A percentile compares a stretch with the other conserved stretches of the same genome.
phyloP scores from a whole-genome alignment of 345 rosid species.

The Mercurialis annua region DNA sequence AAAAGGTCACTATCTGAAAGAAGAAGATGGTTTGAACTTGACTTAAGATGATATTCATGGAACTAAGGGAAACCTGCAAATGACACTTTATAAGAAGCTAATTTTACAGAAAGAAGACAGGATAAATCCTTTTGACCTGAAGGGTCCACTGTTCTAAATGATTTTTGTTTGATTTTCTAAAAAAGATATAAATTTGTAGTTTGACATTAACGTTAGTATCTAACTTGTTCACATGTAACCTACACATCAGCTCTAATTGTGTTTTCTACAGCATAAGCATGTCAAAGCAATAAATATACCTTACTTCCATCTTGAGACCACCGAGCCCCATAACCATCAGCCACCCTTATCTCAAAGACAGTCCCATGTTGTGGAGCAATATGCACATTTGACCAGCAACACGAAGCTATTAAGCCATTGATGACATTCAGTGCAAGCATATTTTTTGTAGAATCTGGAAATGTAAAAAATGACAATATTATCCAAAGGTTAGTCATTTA shows the following conservation, averaged over 20 bases:
- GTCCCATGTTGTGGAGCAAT: slow-evolving; percentile 58
- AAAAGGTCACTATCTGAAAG: not conserved
- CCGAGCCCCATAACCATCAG: slow-evolving; percentile 66
- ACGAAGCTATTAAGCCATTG: slow-evolving; percentile 34
- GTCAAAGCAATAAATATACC: slow-evolving; percentile 34
- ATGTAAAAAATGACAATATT: not conserved
- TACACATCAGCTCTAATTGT: no score
- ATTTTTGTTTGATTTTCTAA: not conserved
- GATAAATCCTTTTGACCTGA: not conserved
- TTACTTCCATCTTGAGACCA: slow-evolving; percentile 72
- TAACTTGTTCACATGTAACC: no score
- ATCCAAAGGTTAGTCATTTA: not conserved
- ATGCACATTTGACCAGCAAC: slow-evolving; percentile 67
- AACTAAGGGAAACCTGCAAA: not conserved
- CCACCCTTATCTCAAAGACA: slow-evolving; percentile 64
- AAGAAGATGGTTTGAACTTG: not conserved
- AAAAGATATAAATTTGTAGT: no score
- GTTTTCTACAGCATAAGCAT: slow-evolving; percentile 1
- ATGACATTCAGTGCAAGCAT: slow-evolving; percentile 49
- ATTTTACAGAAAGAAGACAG: not conserved
- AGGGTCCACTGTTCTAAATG: no score
- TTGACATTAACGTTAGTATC: no score
- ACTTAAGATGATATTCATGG: not conserved
- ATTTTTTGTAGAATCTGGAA: slow-evolving; percentile 58
- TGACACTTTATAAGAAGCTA: no score